Percentiles rank a stretch among this genome's conserved stretches.
Conservation (phyloP, 345 rosid genomes). For the Linum tenue region DNA sequence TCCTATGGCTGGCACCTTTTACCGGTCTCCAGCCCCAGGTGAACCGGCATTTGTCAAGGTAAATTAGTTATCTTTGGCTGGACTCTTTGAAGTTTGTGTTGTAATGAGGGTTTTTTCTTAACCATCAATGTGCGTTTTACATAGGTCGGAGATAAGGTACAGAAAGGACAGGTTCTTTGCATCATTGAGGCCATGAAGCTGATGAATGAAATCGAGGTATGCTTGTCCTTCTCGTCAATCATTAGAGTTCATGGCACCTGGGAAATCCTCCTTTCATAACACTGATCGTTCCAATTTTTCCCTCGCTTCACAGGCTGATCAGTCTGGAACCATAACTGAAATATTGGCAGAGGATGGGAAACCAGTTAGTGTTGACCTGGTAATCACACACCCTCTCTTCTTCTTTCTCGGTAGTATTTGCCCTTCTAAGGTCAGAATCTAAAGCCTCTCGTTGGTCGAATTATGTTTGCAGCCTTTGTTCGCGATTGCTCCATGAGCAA, state of each 20-base stretch:
- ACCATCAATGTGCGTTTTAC: background rate
- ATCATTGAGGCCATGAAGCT: slow-evolving; percentile 97
- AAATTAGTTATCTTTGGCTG: background rate
- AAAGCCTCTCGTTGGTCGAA: background rate
- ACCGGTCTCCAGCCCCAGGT: slow-evolving; percentile 74
- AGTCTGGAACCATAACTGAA: slow-evolving; percentile 77
- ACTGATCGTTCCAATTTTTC: background rate
- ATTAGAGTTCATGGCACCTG: background rate
- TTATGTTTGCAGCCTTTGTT: slow-evolving; percentile 65
- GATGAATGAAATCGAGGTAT: slow-evolving; percentile 97
- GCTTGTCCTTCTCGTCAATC: background rate
- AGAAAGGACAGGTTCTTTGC: slow-evolving; percentile 91
- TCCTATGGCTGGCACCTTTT: slow-evolving; percentile 98
- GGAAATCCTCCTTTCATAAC: background rate
- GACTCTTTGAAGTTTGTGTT: background rate
- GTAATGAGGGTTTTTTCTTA: too few species aligned
- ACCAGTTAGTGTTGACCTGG: slow-evolving; percentile 78
- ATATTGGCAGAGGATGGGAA: slow-evolving; percentile 71
- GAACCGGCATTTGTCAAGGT: slow-evolving; percentile 94
- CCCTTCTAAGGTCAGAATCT: background rate
- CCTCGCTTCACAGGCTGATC: slow-evolving; percentile 61
- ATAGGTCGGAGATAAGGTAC: slow-evolving; percentile 94
- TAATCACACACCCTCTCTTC: slow-evolving; percentile 17
- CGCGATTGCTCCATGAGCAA: slow-evolving; percentile 39
- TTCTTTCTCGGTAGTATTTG: background rate